These are phyloP conservation scores for Amoebophrya sp. DNA, from an alignment of 169 alveolate genomes.

Conservation along the genomic window DNA sequence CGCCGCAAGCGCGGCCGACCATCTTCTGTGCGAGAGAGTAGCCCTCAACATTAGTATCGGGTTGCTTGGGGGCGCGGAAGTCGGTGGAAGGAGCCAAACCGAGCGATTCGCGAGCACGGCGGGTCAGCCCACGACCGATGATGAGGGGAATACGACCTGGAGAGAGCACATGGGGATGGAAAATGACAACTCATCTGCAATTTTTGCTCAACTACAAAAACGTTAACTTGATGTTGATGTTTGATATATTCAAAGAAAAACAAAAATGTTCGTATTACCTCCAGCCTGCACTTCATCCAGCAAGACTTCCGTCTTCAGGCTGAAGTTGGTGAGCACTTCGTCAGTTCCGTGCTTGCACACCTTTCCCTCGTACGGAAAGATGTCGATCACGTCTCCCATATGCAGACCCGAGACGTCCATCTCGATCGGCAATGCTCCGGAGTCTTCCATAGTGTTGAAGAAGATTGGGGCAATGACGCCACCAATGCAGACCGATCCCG, in stretches of 20 bases:
- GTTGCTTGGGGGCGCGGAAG: slow-evolving; percentile 27
- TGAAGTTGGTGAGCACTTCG: slow-evolving; percentile 39
- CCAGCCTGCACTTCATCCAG: slow-evolving; percentile 37
- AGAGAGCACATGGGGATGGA: no score
- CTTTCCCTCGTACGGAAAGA: slow-evolving; percentile 36
- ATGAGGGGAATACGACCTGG: slow-evolving; percentile 45
- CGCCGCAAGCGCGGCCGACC: slow-evolving; percentile 49
- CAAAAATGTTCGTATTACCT: neutral
- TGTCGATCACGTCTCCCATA: slow-evolving; percentile 48
- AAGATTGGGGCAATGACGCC: slow-evolving; percentile 47
- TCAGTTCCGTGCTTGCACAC: slow-evolving; percentile 44
- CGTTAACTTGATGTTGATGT: no score
- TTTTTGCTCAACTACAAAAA: no score
- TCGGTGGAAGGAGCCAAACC: slow-evolving; percentile 24
- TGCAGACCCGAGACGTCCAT: slow-evolving; percentile 43
- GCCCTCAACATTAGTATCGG: slow-evolving; percentile 40
- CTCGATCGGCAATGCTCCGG: slow-evolving; percentile 45
- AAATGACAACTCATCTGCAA: no score
- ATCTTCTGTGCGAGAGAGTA: slow-evolving; percentile 46
- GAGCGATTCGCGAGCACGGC: slow-evolving; percentile 37
- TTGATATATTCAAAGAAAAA: no score
- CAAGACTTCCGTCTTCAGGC: slow-evolving; percentile 41
- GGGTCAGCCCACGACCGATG: slow-evolving; percentile 45
- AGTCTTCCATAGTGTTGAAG: slow-evolving; percentile 49
- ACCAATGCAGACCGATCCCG: slow-evolving; percentile 46